phyloP scores from a whole-genome alignment of 345 rosid species.

The Eutrema japonicum region DNA sequence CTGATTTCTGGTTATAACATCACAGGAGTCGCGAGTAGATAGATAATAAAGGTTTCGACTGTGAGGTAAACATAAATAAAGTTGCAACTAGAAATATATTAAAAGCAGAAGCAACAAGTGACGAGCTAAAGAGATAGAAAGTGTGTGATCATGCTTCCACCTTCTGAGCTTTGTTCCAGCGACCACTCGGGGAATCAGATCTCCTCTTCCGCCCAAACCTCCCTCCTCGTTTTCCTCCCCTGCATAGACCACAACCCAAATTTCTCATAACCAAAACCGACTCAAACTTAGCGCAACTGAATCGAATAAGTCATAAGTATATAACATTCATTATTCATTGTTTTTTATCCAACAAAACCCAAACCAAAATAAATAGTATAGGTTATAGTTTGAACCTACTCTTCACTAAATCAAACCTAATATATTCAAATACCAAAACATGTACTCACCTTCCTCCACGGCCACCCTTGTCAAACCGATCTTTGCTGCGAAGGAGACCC shows the following conservation, averaged over 20 bases:
- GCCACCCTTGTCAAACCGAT: constrained; percentile 57
- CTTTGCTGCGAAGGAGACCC: constrained; percentile 68
- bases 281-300: not conserved
- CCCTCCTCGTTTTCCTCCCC: constrained; percentile 86
- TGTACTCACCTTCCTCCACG: constrained; percentile 76
- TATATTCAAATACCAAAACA: not conserved
- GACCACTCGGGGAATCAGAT: constrained; percentile 52
- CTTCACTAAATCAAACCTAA: not conserved
- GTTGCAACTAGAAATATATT: constrained; percentile 22
- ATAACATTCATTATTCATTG: too few species aligned
- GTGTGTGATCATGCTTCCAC: constrained; percentile 36
- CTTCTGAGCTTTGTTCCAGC: constrained; percentile 72
- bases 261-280: not conserved
- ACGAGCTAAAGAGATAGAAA: constrained; percentile 14
- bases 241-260: constrained; percentile 33
- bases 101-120: constrained; percentile 29
- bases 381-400: not conserved
- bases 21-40: constrained; percentile 17
- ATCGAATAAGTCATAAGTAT: not conserved
- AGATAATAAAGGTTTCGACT: not conserved
- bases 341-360: not conserved
- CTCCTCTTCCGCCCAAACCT: constrained; percentile 63
- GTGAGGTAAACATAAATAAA: constrained; percentile 2
- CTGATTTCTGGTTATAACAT: constrained; percentile 21
- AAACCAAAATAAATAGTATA: not conserved